Base-by-base conservation (phyloP, 2,329 filamentous ascomycete species). In the Apiospora pterosperma region DNA sequence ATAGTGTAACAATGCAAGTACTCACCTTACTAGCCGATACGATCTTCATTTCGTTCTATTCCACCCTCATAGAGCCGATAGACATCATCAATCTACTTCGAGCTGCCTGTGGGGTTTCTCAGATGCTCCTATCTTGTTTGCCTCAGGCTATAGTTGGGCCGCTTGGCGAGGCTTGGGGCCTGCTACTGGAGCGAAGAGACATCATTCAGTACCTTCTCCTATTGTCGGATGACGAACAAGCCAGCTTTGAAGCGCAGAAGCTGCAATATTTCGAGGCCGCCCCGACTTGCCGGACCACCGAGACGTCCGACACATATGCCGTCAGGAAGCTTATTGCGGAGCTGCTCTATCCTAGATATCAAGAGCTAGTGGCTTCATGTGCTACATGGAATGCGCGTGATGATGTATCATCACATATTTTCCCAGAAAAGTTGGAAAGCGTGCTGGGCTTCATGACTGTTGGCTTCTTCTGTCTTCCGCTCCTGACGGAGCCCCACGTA, bases 11-110 rank as follows among this genome's bases (percentile, higher is more conserved):
- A 21, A n/a, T 21, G 6, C 36, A 38, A 62, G 19, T n/a, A 23
- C 70, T 74, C 62, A 74, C 64, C 58, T 36, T 19, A 23, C 11
- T 67, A 91, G 88, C 83, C 42, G 92, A 97, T 71, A 80, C 85
- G 63, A 79, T 82, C 5, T 92, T 91, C 75, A 86, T 88, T n/a
- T 84, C 86, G 5, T 84, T 87, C 21, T 84, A 90, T 69, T 86
- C 88, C 2, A 77, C 81, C 12, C 90, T 91, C 74, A 85, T 88
- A 42, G 84, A 85, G 19, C 87, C 91, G 4, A 73, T 84, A 36
- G 87, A 93, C 68, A 76, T 97, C 25, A 78, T 91, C 41, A 88
- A 87, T 68, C 78, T 97, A 5, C 75, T 97, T n/a, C 81, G 87
- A 66, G 83, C 85, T 19, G 92, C 91, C 70, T 88, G 90, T 41